Conservation (phyloP, 768 basidiomycete genomes). For the Collybia sordida region DNA sequence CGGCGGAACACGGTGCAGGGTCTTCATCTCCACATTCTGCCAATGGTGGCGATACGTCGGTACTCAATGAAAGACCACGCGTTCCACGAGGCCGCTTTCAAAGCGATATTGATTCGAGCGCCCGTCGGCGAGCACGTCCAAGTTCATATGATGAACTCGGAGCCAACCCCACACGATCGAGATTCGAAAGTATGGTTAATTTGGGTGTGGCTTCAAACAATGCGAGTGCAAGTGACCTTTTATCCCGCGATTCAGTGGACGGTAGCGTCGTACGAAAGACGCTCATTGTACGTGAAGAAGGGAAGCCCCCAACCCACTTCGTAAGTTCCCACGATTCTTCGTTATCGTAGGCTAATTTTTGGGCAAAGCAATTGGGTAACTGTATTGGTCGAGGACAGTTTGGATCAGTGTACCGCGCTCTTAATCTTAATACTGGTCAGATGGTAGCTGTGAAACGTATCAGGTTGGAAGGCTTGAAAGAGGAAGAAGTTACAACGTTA, state of each 20-base stretch:
- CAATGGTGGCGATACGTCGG: slow-evolving; percentile 31
- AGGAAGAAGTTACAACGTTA: slow-evolving; percentile 85
- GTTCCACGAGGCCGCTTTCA: slow-evolving; percentile 66
- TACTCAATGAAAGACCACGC: slow-evolving; percentile 35
- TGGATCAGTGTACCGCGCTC: slow-evolving; percentile 91
- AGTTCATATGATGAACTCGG: slow-evolving; percentile 71
- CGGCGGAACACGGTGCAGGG: slow-evolving; percentile 37
- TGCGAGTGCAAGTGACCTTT: slow-evolving; percentile 65
- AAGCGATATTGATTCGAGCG: slow-evolving; percentile 67
- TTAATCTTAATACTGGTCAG: slow-evolving; percentile 92
- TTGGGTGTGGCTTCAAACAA: slow-evolving; percentile 51
- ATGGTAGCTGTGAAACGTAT: slow-evolving; percentile 99
- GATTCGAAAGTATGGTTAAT: slow-evolving; percentile 76
- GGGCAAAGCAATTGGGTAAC: slow-evolving; percentile 88
- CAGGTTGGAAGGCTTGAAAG: slow-evolving; percentile 83
- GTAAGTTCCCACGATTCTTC: slow-evolving; percentile 47
- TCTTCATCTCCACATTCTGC: slow-evolving; percentile 28
- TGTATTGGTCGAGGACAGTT: slow-evolving; percentile 98
- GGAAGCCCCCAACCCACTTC: slow-evolving; percentile 76
- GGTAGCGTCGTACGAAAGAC: slow-evolving; percentile 65
- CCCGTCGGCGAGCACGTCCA: slow-evolving; percentile 55
- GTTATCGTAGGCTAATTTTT: slow-evolving; percentile 10
- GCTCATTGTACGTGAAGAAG: slow-evolving; percentile 77
- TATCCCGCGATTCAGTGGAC: slow-evolving; percentile 61
- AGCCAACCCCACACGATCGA: slow-evolving; percentile 49